Percentiles rank a stretch among this genome's conserved stretches.
Evolutionary conservation across 768 basidiomycete species (phyloP).

Genomic region (Cystobasidiopsis lactophilus): DNA sequence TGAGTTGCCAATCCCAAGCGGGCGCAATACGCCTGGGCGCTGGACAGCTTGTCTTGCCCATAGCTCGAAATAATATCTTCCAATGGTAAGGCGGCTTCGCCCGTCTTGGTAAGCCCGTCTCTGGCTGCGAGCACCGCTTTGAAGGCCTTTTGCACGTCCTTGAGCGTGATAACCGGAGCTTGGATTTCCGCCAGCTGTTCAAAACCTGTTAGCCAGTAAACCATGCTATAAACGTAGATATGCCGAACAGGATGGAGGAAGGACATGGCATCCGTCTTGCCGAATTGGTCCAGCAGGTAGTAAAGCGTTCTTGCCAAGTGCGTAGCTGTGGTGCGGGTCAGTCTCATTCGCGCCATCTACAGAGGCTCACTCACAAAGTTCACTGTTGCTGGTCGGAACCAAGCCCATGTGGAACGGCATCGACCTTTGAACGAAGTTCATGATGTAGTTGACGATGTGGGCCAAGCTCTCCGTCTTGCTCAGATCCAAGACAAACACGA

Average conservation of each 20-base stretch:
- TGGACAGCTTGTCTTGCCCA: not conserved
- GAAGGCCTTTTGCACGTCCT: not conserved
- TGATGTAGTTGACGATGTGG: constrained; percentile 42
- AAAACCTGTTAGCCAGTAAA: not conserved
- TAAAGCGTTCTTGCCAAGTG: constrained; percentile 54
- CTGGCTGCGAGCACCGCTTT: not conserved
- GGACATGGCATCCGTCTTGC: constrained; percentile 38
- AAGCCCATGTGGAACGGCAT: constrained; percentile 69
- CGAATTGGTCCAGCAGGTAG: constrained; percentile 41
- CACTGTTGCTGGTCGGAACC: constrained; percentile 41
- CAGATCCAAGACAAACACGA: constrained; percentile 60
- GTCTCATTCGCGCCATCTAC: not conserved
- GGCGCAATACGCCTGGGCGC: too few relatives aligned
- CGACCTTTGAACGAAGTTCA: constrained; percentile 45
- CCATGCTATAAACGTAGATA: too few relatives aligned
- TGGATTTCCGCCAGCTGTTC: not conserved
- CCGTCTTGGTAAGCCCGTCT: not conserved
- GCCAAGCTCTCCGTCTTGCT: constrained; percentile 38
- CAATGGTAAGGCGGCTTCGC: constrained; percentile 1
- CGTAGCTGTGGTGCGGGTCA: constrained; percentile 27
- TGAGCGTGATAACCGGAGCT: not conserved
- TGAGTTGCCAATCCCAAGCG: too few relatives aligned
- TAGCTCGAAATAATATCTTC: not conserved
- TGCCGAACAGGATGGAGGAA: constrained; percentile 37
- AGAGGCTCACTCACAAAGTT: not conserved